These are phyloP conservation scores for Ascochyta pisi DNA, from an alignment of 2,329 filamentous ascomycete species.

Conservation along the genomic window DNA sequence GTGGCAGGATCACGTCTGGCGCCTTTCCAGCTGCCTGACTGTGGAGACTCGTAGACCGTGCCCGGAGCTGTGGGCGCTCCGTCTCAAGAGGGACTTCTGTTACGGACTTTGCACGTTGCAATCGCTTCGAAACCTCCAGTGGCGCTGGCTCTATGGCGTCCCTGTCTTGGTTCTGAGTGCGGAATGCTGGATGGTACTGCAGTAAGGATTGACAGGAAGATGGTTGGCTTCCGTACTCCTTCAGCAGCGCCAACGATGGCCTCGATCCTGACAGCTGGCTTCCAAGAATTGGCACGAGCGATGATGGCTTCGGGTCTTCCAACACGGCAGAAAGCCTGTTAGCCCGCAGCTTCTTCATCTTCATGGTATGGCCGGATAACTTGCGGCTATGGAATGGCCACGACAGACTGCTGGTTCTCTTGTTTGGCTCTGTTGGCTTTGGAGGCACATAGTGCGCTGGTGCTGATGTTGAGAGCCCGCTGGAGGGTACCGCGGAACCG, in stretches of 20 bases:
- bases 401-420: constrained; percentile 32
- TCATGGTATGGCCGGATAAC: constrained; percentile 33
- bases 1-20: constrained; percentile 52
- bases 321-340: constrained; percentile 47
- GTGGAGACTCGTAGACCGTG: constrained; percentile 36
- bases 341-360: constrained; percentile 37
- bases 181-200: constrained; percentile 38
- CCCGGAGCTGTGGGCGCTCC: constrained; percentile 30
- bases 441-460: constrained; percentile 22
- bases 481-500: constrained; percentile 24
- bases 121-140: constrained; percentile 18
- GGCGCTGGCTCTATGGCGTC: not conserved
- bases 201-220: constrained; percentile 38
- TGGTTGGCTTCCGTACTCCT: constrained; percentile 26
- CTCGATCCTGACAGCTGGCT: constrained; percentile 14
- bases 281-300: constrained; percentile 32
- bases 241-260: constrained; percentile 20
- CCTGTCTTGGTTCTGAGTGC: constrained; percentile 18
- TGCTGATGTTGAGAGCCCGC: constrained; percentile 27
- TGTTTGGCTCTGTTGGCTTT: constrained; percentile 28
- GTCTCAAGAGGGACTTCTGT: constrained; percentile 26
- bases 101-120: constrained; percentile 37
- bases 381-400: constrained; percentile 41
- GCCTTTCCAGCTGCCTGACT: constrained; percentile 44
- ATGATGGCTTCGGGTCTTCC: constrained; percentile 48